Evolutionary conservation across 148 eudicot genomes (phyloP), one percentile per base, ranked within the genome.

Genomic region (Camellia sinensis): DNA sequence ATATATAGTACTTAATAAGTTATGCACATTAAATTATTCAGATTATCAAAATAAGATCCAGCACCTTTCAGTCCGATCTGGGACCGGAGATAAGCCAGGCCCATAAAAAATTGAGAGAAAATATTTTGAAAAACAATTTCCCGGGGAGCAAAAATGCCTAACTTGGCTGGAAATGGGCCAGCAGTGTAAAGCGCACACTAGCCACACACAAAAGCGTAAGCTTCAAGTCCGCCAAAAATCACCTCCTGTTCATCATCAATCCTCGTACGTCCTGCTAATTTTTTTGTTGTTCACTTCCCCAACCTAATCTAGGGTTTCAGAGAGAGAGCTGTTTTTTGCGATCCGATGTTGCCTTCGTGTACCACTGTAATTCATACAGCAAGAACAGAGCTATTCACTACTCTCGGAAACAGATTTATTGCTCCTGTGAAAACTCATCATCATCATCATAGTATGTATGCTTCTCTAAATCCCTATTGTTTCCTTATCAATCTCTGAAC

Each of bases 331-430:
- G 37, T 29, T 52, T 45, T 62, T 44, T 37, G 52, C 22, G 66
- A 54, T 71, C 80, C 82, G n/a, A 89, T 89, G 91, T 78, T 89
- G 43, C 45, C 71, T 83, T 80, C 85, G 0, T 80, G 85, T 74
- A 81, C 88, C 67, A 66, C 85, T 22, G 77, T 83, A 40, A 78
- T 83, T 3, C 80, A 78, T 56, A n/a, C 79, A 11, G 78, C 80
- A 22, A 85, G 59, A 70, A 67, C 78, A 10, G 84, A 82, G 45
- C 69, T 83, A 43, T 82, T 88, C 66, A 79, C 76, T 19, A 66
- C 79, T 21, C 56, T 44, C 18, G 66, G 70, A 54, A 80, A 63
- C 57, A 82, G 78, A 13, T 74, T 84, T 17, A 57, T 71, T 21
- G 21, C 71, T 9, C 81, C 85, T 8, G 14, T 61, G 10, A 89